Percentiles rank a stretch among this genome's conserved stretches.
phyloP scores from a whole-genome alignment of 1,139 yeast species.

The Lizanozyma gosingica region DNA sequence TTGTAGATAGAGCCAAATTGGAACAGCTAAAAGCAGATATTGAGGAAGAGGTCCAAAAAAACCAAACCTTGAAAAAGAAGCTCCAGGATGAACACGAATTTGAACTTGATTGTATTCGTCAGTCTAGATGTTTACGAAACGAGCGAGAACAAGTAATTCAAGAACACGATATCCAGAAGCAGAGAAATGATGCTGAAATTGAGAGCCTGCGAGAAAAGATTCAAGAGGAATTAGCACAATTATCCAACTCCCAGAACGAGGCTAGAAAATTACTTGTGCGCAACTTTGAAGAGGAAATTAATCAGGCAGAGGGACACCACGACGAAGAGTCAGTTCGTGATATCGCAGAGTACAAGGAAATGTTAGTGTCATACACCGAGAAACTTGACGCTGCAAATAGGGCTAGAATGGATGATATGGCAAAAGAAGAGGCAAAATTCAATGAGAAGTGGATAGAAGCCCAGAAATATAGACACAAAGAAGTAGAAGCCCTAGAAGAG shows the following conservation, averaged over 20 bases:
- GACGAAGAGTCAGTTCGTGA: not conserved
- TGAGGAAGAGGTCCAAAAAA: not conserved
- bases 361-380: not conserved
- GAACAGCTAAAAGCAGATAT: not conserved
- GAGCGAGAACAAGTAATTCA: not conserved
- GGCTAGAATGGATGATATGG: not conserved
- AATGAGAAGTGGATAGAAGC: not conserved
- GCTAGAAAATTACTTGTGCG: not conserved
- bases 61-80: not conserved
- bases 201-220: not conserved
- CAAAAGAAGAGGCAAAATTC: not conserved
- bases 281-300: not conserved
- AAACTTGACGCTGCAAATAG: not conserved
- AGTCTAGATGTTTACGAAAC: not conserved
- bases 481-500: not conserved
- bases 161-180: not conserved
- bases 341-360: not conserved
- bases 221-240: not conserved
- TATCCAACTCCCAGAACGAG: not conserved
- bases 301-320: not conserved
- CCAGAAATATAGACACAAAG: not conserved
- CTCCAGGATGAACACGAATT: not conserved
- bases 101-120: not conserved
- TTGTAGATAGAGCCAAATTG: not conserved
- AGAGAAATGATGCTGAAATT: not conserved